Conservation (phyloP, 2,329 filamentous ascomycete genomes). For the Claviceps sorghi region DNA sequence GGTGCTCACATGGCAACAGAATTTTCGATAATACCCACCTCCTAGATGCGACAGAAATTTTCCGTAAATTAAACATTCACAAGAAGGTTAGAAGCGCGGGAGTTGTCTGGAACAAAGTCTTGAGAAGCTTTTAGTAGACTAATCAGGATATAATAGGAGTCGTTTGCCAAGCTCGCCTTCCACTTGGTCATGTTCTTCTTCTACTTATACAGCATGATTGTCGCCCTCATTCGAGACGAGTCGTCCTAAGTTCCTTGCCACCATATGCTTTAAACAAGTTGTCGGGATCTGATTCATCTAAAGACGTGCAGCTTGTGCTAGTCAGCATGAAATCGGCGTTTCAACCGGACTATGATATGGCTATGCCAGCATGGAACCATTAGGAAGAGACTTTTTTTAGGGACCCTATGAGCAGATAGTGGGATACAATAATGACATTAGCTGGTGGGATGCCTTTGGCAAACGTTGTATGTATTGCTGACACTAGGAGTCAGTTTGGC, state of each 20-base stretch:
- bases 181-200: slow-evolving; percentile 99
- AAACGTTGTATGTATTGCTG: slow-evolving; percentile 17
- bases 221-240: slow-evolving; percentile 92
- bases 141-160: slow-evolving; percentile 51
- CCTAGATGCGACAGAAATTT: slow-evolving; percentile 95
- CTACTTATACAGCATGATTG: slow-evolving; percentile 98
- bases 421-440: slow-evolving; percentile 13
- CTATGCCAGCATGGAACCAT: background rate
- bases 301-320: background rate
- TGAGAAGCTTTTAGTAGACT: slow-evolving; percentile 3
- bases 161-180: slow-evolving; percentile 97
- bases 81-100: slow-evolving; percentile 58
- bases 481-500: slow-evolving; percentile 16
- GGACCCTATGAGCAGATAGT: slow-evolving; percentile 12
- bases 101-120: background rate
- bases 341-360: background rate
- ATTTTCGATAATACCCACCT: slow-evolving; percentile 96
- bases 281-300: background rate
- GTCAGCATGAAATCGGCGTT: background rate
- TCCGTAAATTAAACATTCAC: slow-evolving; percentile 96
- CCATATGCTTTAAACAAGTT: background rate
- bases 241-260: slow-evolving; percentile 46
- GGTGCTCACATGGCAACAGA: slow-evolving; percentile 30
- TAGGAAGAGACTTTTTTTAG: background rate
- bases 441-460: slow-evolving; percentile 15